These are phyloP conservation scores for Discostella stelligeroides DNA, from an alignment of 108 stramenopile species.

Conservation along the genomic window DNA sequence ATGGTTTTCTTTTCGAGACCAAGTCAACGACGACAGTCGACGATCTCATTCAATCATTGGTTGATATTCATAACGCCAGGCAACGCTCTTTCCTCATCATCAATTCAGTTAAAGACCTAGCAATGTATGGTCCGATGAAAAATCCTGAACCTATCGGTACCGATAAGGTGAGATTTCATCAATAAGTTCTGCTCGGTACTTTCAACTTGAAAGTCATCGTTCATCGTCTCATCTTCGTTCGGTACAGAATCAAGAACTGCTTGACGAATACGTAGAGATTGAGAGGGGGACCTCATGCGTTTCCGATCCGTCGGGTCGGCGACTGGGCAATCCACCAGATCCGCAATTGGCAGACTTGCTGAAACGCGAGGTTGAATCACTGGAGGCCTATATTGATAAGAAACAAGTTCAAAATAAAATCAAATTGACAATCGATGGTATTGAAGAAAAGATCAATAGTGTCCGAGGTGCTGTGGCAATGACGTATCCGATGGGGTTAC, in stretches of 20 bases:
- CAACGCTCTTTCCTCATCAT: slow-evolving; percentile 53
- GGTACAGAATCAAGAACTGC: slow-evolving; percentile 20
- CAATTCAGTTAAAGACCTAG: slow-evolving; percentile 62
- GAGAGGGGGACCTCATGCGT: slow-evolving; percentile 56
- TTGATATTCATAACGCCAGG: slow-evolving; percentile 68
- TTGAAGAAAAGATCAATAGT: slow-evolving; percentile 73
- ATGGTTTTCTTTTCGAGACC: slow-evolving; percentile 82
- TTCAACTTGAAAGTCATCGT: no score
- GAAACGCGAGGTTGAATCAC: slow-evolving; percentile 56
- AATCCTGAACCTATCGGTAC: slow-evolving; percentile 35
- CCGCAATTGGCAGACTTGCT: slow-evolving; percentile 56
- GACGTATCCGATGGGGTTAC: slow-evolving; percentile 85
- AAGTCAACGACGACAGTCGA: slow-evolving; percentile 61
- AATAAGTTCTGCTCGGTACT: no score
- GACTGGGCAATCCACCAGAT: slow-evolving; percentile 71
- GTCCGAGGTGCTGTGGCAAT: slow-evolving; percentile 81
- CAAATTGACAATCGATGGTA: slow-evolving; percentile 36
- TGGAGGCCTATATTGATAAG: slow-evolving; percentile 55
- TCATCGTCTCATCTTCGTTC: background rate
- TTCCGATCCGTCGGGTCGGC: slow-evolving; percentile 65
- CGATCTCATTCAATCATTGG: slow-evolving; percentile 72
- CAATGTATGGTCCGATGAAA: slow-evolving; percentile 67
- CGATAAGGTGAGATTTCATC: slow-evolving; percentile 23
- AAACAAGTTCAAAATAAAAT: slow-evolving; percentile 50
- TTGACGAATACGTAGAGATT: slow-evolving; percentile 25